Evolutionary conservation across 2,329 filamentous ascomycete genomes (phyloP), one percentile per base, ranked within the genome.

Genomic region (Beauveria australis): DNA sequence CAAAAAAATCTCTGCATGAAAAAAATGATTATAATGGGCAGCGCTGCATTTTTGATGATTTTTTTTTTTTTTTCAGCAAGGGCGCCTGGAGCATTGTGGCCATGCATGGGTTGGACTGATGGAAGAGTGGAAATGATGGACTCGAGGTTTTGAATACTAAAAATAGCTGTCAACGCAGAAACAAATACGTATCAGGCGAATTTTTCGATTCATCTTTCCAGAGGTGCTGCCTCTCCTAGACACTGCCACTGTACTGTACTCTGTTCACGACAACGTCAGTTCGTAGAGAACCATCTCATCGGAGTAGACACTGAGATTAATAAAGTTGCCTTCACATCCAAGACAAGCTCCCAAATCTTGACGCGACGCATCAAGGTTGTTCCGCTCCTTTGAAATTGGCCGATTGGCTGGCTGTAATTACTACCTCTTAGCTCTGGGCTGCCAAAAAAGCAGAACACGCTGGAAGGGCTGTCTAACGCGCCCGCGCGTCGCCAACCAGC

Each of bases 381-480:
- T 60, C 59, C 59, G 59, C 18, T 18, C 43, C 43, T 5, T 55
- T n/a, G 8, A 40, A 60, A 40, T 60, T 40, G 48, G 28, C 48
- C 28, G 19, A 16, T 26, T 43, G 47, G 37, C 18, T 24, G 19
- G 54, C 44, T 48, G 44, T 49, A 41, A 57, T 49, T 24, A 24
- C 1, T 4, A 24, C 24, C 3, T 24, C 2, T 24, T 49, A 57
- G 54, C n/a, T 26, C 19, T 22, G 16, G 16, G 14, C 43, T 14
- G 19, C 40, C 28, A 47, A 49, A 59, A 59, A 47, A 40, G 48
- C n/a, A 49, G 57, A 53, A 53, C 57, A 59, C 57, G 57, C 48
- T 53, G 57, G n/a, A 59, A 59, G 47, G 57, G 37, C 40, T 53
- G 57, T 46, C 57, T 8, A 59, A 59, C 57, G 57, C 57, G 57